These are phyloP conservation scores for Ilex asprella DNA, from an alignment of 257 asterid species.

Conservation along the genomic window DNA sequence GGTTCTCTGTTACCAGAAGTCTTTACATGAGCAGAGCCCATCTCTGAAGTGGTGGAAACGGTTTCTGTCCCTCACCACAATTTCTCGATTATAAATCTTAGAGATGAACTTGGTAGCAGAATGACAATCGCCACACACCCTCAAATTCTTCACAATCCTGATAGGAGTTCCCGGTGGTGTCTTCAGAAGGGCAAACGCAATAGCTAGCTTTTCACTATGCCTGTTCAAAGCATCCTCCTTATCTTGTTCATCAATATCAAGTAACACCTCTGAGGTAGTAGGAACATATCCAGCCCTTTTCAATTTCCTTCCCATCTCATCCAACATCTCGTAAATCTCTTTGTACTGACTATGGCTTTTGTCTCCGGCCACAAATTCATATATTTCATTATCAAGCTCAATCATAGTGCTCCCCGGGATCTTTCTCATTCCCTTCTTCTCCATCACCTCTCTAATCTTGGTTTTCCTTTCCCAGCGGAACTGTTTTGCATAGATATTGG, in stretches of 20 bases:
- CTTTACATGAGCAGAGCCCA: conserved; percentile 47
- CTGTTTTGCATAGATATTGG: conserved; percentile 55
- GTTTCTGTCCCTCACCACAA: conserved; percentile 45
- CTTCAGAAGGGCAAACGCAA: conserved; percentile 53
- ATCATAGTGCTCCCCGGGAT: conserved; percentile 77
- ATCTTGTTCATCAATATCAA: conserved; percentile 57
- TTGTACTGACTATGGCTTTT: conserved; percentile 26
- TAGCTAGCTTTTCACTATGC: conserved; percentile 56
- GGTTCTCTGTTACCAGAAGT: conserved; percentile 34
- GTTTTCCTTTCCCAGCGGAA: conserved; percentile 59
- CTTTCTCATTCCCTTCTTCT: conserved; percentile 58
- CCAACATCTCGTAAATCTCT: conserved; percentile 44
- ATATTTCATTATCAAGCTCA: conserved; percentile 40
- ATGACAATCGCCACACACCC: conserved; percentile 57
- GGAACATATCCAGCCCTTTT: conserved; percentile 37
- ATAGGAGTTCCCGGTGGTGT: conserved; percentile 37
- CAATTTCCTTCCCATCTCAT: conserved; percentile 50
- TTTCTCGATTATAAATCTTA: conserved; percentile 39
- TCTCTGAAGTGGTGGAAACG: conserved; percentile 49
- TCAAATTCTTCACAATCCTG: conserved; percentile 41
- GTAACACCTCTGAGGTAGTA: conserved; percentile 36
- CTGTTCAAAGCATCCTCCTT: conserved; percentile 48
- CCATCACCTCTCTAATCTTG: conserved; percentile 54
- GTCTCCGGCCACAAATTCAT: conserved; percentile 58
- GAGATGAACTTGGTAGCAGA: conserved; percentile 49